Conservation (phyloP, 345 rosid genomes). For the Toxicodendron radicans region DNA sequence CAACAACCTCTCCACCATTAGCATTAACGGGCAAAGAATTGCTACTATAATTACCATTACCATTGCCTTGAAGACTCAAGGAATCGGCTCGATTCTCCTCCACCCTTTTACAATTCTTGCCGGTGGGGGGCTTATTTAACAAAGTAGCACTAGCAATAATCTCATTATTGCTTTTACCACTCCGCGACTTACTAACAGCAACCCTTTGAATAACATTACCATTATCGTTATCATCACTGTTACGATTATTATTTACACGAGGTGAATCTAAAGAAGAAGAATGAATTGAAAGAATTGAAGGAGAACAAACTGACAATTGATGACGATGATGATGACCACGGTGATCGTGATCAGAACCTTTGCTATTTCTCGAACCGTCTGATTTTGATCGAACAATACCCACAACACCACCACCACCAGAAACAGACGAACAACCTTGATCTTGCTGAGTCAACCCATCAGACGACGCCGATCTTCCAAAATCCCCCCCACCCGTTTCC, state of each 20-base stretch:
- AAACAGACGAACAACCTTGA: constrained; percentile 25
- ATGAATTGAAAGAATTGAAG: constrained; percentile 37
- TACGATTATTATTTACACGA: constrained; percentile 40
- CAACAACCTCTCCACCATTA: constrained; percentile 28
- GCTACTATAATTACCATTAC: constrained; percentile 33
- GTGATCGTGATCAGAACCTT: constrained; percentile 26
- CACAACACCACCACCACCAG: constrained; percentile 7
- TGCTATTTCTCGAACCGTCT: constrained; percentile 32
- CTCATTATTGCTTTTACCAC: constrained; percentile 28
- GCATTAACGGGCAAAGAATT: constrained; percentile 25
- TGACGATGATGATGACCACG: constrained; percentile 36
- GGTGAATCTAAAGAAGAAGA: constrained; percentile 25
- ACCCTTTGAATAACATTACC: constrained; percentile 13
- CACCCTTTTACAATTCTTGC: constrained; percentile 28
- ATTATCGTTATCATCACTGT: constrained; percentile 16
- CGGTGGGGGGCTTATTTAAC: constrained; percentile 37
- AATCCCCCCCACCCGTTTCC: constrained; percentile 24
- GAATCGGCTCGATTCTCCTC: constrained; percentile 28
- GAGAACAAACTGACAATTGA: constrained; percentile 36
- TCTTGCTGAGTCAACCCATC: constrained; percentile 33
- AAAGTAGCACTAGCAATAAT: constrained; percentile 24
- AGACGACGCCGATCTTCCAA: constrained; percentile 44
- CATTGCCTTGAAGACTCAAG: constrained; percentile 28
- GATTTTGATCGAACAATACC: constrained; percentile 52
- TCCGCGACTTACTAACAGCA: constrained; percentile 23